phyloP scores from a whole-genome alignment of 2,329 filamentous ascomycete species.

The Ophiostoma pallidulum region DNA sequence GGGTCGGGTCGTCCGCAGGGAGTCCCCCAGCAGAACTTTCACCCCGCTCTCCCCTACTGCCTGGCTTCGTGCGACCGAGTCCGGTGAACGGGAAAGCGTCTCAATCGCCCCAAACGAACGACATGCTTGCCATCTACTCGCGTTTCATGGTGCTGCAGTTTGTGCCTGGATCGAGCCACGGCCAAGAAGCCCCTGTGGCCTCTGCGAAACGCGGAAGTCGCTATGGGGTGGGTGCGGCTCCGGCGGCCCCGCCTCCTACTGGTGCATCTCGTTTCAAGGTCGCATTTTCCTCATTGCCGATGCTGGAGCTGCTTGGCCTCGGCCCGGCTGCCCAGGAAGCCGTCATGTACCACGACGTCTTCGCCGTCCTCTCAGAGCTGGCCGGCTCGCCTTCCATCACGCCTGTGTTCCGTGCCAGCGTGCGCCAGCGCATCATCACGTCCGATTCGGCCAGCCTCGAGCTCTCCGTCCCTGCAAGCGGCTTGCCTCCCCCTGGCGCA shows the following conservation, averaged over 20 bases:
- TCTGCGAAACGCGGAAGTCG: slow-evolving; percentile 10
- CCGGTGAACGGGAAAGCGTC: neutral
- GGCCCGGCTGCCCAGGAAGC: slow-evolving; percentile 25
- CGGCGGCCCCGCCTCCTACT: slow-evolving; percentile 6
- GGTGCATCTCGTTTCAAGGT: slow-evolving; percentile 28
- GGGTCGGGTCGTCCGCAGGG: neutral
- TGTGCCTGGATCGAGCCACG: slow-evolving; percentile 7
- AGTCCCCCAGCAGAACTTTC: neutral
- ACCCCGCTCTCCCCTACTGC: neutral
- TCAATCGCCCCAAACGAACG: neutral
- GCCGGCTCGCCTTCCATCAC: slow-evolving; percentile 33
- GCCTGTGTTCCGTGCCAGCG: slow-evolving; percentile 34
- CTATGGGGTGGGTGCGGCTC: slow-evolving; percentile 18
- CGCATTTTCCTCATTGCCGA: slow-evolving; percentile 28
- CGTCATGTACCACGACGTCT: slow-evolving; percentile 41
- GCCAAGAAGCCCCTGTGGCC: too few species aligned
- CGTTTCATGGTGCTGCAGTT: slow-evolving; percentile 24
- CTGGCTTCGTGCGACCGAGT: too few species aligned
- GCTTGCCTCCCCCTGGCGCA: neutral
- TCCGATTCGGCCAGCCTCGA: slow-evolving; percentile 18
- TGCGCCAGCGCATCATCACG: slow-evolving; percentile 29
- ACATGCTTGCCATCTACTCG: slow-evolving; percentile 18
- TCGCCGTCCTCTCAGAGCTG: slow-evolving; percentile 43
- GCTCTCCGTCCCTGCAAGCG: slow-evolving; percentile 12
- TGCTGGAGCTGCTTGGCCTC: slow-evolving; percentile 38